These are phyloP conservation scores for Dentiscutata heterogama DNA, from an alignment of 371 early-diverging fungal species.

Conservation along the genomic window DNA sequence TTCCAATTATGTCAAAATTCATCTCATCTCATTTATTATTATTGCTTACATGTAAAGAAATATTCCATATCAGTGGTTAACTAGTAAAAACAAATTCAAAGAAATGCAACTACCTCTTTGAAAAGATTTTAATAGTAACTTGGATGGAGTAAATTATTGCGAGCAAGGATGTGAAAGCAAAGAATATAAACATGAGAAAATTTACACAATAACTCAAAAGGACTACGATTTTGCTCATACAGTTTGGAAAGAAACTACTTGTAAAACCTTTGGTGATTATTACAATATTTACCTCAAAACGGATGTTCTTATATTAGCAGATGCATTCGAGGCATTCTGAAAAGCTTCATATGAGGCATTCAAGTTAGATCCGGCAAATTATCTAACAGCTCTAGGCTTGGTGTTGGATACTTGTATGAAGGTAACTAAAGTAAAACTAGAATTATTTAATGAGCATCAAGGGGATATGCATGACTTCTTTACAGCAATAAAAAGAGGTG, in stretches of 20 bases:
- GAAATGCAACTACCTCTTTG: not conserved
- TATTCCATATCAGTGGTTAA: conserved; percentile 37
- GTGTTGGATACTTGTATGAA: conserved; percentile 20
- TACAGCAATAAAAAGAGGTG: conserved; percentile 27
- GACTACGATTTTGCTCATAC: no score
- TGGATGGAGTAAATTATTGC: no score
- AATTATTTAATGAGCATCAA: conserved; percentile 40
- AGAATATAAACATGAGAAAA: conserved; percentile 39
- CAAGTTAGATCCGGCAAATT: conserved; percentile 36
- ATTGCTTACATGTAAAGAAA: conserved; percentile 32
- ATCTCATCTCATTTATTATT: conserved; percentile 20
- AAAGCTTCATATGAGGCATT: conserved; percentile 17
- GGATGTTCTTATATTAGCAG: no score
- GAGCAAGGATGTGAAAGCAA: no score
- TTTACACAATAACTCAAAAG: no score
- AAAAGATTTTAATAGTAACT: conserved; percentile 32
- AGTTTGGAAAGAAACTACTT: no score
- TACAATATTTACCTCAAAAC: conserved; percentile 23
- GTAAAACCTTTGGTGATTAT: no score
- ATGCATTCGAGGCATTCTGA: conserved; percentile 37
- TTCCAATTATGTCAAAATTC: conserved; percentile 28
- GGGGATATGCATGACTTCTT: conserved; percentile 38
- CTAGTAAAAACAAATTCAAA: not conserved
- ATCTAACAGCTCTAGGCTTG: conserved; percentile 16
- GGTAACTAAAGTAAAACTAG: conserved; percentile 37